Conservation (phyloP, 495 filamentous ascomycete species). For the Mycothermus thermophilus region DNA sequence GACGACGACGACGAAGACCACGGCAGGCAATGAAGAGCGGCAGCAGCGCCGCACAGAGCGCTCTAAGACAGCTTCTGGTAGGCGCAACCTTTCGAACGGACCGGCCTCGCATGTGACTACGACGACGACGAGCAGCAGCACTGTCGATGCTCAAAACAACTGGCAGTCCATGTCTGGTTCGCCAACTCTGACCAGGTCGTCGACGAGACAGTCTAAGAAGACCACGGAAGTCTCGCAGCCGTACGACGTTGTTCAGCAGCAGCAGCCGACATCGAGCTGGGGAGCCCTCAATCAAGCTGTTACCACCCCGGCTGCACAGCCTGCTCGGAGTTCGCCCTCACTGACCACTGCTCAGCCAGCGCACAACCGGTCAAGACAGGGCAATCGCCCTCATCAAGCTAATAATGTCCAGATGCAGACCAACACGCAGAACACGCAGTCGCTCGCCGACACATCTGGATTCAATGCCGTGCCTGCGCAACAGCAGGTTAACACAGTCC, state of each 20-base stretch:
- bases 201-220: slow-evolving; percentile 11
- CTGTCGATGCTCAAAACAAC: not conserved
- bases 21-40: no score
- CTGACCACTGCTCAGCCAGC: slow-evolving; percentile 10
- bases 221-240: slow-evolving; percentile 5
- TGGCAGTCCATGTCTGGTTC: slow-evolving; percentile 10
- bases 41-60: not conserved
- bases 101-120: not conserved
- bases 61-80: not conserved
- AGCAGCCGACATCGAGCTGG: slow-evolving; percentile 12
- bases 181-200: slow-evolving; percentile 3
- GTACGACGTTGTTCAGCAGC: slow-evolving; percentile 13
- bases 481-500: not conserved
- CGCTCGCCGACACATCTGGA: slow-evolving; percentile 2
- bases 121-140: not conserved
- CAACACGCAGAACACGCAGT: slow-evolving; percentile 6
- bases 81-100: not conserved
- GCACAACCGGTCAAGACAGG: slow-evolving; percentile 14
- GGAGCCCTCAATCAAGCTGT: slow-evolving; percentile 4
- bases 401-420: slow-evolving; percentile 13
- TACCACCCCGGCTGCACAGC: slow-evolving; percentile 1
- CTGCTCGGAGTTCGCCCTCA: slow-evolving; percentile 8
- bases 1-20: no score
- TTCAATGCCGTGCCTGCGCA: not conserved
- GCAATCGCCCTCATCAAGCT: slow-evolving; percentile 8